phyloP scores from a whole-genome alignment of 768 basidiomycete genomes.

The Nidularia pulvinata region DNA sequence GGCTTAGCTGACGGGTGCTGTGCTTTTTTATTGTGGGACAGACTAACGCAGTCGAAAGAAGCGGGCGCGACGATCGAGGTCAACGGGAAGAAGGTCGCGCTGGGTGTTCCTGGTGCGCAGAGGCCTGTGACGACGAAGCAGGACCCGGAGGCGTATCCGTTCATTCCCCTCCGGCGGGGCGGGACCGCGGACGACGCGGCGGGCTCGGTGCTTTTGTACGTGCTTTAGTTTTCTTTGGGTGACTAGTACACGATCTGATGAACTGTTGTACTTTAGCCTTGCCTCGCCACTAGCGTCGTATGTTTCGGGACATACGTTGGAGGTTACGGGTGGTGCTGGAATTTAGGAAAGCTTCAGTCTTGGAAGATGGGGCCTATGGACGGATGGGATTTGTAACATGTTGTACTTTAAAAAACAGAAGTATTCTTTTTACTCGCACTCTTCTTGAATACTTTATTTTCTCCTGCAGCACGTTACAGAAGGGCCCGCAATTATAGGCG shows the following conservation, averaged over 20 bases:
- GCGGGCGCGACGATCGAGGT: conserved; percentile 75
- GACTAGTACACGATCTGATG: neutral
- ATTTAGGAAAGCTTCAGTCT: conserved; percentile 35
- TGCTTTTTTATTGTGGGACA: conserved; percentile 13
- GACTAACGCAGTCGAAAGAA: conserved; percentile 81
- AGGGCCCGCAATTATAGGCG: too few species aligned
- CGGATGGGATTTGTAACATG: neutral
- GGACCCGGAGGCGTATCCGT: conserved; percentile 30
- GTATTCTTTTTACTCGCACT: too few species aligned
- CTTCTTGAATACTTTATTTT: too few species aligned
- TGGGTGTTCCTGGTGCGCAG: conserved; percentile 70
- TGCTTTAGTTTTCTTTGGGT: conserved; percentile 13
- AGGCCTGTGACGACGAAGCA: conserved; percentile 26
- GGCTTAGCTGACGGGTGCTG: neutral
- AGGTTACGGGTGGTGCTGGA: conserved; percentile 81
- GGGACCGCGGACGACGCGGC: conserved; percentile 79
- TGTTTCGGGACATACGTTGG: conserved; percentile 81
- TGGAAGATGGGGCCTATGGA: too few species aligned
- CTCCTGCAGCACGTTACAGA: too few species aligned
- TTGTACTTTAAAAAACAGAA: too few species aligned
- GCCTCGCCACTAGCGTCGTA: conserved; percentile 79
- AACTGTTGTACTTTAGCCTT: conserved; percentile 44
- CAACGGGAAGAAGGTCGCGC: conserved; percentile 79
- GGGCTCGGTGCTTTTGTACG: conserved; percentile 74
- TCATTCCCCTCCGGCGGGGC: conserved; percentile 66